Evolutionary conservation across 2,329 filamentous ascomycete genomes (phyloP), one percentile per base, ranked within the genome.

Genomic region (Fusarium nygamai): DNA sequence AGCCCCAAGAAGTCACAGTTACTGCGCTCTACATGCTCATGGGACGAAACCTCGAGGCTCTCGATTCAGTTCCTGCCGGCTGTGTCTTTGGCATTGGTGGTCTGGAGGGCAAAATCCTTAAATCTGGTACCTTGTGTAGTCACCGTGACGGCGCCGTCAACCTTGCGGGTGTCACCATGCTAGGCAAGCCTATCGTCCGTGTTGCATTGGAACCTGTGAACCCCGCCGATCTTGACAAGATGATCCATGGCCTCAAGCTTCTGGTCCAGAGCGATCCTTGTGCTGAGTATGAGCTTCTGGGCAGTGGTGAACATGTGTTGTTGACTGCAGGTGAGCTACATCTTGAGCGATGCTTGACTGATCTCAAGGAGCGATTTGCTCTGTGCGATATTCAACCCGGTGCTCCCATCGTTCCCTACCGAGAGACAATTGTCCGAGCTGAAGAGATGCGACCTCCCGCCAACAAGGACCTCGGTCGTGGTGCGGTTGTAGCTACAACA

Each of bases 181-280:
- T 90, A 38, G 93, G 93, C 9, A 93, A 96, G 61, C 96, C 96
- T 3, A 99, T 99, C 72, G 96, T 99, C 11, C 93, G 96, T 58
- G 96, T 99, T 27, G 95, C 96, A 0, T 86, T 99, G n/a, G 96
- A 99, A 81, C 96, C 96, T 1, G 92, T 91, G 63, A 97, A 96
- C 81, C 96, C 96, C 1, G 92, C 91, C 33, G 95, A 99, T 80
- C 86, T 99, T 29, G 93, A 96, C 81, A 98, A 97, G 84, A 97
- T 99, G 95, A 95, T 99, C 64, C 88, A 90, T 11, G 96, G 96
- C 1, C 86, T 99, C 60, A 92, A 92, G 71, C 86, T 99, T 24
- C 90, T 99, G 2, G 95, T 98, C 38, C 95, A 98, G 80, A 97
- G 95, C 78, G 96, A 99, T 78, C 96, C 96, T 0, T 98, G 96